These are phyloP conservation scores for Selaginella tamariscina DNA, from an alignment of 75 land plant species.

Conservation along the genomic window DNA sequence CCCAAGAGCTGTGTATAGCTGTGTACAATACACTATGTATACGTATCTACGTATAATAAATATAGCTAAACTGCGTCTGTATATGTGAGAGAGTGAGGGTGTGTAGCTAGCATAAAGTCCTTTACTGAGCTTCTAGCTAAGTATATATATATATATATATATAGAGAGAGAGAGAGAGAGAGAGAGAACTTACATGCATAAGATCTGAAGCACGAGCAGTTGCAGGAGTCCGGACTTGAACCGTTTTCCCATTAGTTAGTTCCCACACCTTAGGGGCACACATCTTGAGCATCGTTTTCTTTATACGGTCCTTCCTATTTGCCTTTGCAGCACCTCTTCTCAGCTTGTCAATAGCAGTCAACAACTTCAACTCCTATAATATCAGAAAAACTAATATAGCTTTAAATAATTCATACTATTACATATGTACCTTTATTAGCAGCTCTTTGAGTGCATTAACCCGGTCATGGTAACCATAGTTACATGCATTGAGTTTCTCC, in stretches of 20 bases:
- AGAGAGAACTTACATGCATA: conserved; percentile 7
- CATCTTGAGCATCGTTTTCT: conserved; percentile 19
- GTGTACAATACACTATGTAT: neutral
- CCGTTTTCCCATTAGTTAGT: conserved; percentile 23
- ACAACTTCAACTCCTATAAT: conserved; percentile 22
- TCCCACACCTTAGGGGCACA: conserved; percentile 31
- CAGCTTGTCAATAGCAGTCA: conserved; percentile 24
- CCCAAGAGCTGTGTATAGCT: conserved; percentile 26
- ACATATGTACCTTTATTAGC: conserved; percentile 4
- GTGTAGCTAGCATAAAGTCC: no score
- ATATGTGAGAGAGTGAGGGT: no score
- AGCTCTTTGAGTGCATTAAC: conserved; percentile 13
- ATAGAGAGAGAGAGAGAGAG: neutral
- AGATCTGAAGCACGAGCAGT: conserved; percentile 28
- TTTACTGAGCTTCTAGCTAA: no score
- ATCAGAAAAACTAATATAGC: neutral
- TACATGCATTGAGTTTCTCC: conserved; percentile 9
- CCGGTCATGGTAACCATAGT: neutral
- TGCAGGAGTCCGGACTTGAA: conserved; percentile 26
- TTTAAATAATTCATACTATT: neutral
- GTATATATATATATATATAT: neutral
- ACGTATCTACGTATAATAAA: no score
- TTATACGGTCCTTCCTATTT: conserved; percentile 18
- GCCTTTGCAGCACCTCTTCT: conserved; percentile 14
- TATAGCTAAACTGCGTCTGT: no score